Conservation (phyloP, 208 protist species). For the Wallacemonas sp. region DNA sequence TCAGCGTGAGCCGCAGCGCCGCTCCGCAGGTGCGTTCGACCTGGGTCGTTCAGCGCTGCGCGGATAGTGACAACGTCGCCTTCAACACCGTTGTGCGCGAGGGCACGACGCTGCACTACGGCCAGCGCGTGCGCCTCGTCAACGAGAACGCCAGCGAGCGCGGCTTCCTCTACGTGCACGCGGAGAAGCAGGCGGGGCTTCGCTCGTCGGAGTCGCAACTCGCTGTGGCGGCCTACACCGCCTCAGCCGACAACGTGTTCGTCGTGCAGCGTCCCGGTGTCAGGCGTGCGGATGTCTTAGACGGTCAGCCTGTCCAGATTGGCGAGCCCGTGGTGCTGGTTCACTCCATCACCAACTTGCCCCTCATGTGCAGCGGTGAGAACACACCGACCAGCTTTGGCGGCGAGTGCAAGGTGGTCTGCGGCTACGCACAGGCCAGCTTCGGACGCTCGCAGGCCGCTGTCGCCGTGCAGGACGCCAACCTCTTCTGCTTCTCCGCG, state of each 20-base stretch:
- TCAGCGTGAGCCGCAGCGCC: constrained; percentile 17
- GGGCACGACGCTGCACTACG: constrained; percentile 75
- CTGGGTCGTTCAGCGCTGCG: constrained; percentile 67
- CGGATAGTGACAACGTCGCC: constrained; percentile 71
- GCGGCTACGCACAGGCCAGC: constrained; percentile 38
- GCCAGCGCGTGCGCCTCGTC: constrained; percentile 74
- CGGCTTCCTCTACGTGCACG: constrained; percentile 75
- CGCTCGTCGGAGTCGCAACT: constrained; percentile 45
- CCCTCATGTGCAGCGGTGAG: constrained; percentile 39
- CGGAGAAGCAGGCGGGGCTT: constrained; percentile 46
- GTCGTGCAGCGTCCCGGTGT: constrained; percentile 50
- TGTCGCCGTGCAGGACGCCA: constrained; percentile 56
- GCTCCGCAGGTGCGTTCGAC: constrained; percentile 59
- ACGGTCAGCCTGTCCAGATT: constrained; percentile 58
- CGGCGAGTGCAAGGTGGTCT: constrained; percentile 58
- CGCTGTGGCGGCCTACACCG: constrained; percentile 45
- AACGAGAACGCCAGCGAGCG: constrained; percentile 61
- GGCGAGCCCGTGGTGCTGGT: constrained; percentile 76
- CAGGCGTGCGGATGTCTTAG: constrained; percentile 45
- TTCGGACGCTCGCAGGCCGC: constrained; percentile 41
- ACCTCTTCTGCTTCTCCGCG: constrained; percentile 56
- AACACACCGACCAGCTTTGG: constrained; percentile 56
- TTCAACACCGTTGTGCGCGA: constrained; percentile 54
- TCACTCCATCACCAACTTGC: constrained; percentile 73
- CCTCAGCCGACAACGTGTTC: constrained; percentile 70